Base-by-base conservation (phyloP, 306 rosid genomes). In the Cucurbita moschata region DNA sequence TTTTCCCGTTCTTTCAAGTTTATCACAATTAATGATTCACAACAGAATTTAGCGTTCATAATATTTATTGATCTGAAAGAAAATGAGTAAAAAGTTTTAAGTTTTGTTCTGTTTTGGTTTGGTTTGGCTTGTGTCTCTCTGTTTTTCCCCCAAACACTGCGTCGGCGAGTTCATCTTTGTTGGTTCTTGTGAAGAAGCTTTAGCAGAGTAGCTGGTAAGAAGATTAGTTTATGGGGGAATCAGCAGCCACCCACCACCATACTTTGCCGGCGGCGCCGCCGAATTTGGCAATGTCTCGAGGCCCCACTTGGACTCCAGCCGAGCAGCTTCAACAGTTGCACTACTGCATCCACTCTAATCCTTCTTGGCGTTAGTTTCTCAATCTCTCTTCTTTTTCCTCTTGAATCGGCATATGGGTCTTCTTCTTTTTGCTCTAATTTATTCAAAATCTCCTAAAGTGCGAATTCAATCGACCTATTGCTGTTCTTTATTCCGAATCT, bases 311-410 rank as follows among this genome's bases (percentile, higher is more conserved):
- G 92, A 26, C 80, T 78, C 99, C 97, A 1, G 78, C 90, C 38
- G 97, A 89, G 80, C 99, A 94, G 47, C 90, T 94, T 67, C 87
- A 65, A 6, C 97, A 94, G 50, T 89, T 94, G 61, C 81, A 91
- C 65, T 94, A 84, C 74, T 94, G 99, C 96, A 94, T 94, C 92
- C 92, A 88, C 54, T 94, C 99, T 47, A 94, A 94, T 78, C 99
- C 99, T 78, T 78, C 95, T 26, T 94, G 97, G 99, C 96, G 99
- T 94, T 64, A 91, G 96, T 90, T 43, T 80, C 81, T 38, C 78
- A 64, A 56, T 53, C 13, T 74, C 61, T 15, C 18, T 52, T 13
- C 13, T 50, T 65, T 16, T 71, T 10, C 54, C 43, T 71, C 54
- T 56, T 56, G 0, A 50, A 60, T 72, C n/a, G 50, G 7, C 49